Evolutionary conservation across 352 stramenopile genomes (phyloP).

Genomic region (Elongisporangium undulatum): DNA sequence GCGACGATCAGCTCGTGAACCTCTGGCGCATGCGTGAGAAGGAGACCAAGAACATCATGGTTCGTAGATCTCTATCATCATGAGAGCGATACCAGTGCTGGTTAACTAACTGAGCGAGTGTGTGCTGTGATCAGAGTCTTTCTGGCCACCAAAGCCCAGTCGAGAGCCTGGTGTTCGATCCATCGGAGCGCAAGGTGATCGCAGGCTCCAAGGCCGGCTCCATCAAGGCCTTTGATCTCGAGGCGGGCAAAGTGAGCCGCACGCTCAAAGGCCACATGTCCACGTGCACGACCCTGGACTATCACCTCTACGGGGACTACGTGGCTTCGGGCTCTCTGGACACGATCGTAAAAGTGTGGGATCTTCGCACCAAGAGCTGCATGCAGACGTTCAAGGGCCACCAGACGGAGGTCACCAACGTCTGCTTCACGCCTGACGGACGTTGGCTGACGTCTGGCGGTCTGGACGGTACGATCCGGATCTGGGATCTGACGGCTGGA

Average conservation of each 20-base stretch:
- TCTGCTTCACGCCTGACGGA: slow-evolving; percentile 77
- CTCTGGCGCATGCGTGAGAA: slow-evolving; percentile 84
- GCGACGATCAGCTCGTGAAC: slow-evolving; percentile 79
- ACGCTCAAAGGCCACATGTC: slow-evolving; percentile 85
- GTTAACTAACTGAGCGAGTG: not conserved
- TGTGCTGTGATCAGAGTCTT: slow-evolving; percentile 40
- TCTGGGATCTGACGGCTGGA: slow-evolving; percentile 81
- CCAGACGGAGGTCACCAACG: slow-evolving; percentile 64
- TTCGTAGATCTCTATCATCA: slow-evolving; percentile 8
- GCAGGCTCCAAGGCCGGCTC: slow-evolving; percentile 74
- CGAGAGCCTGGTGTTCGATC: slow-evolving; percentile 80
- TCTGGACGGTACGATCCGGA: slow-evolving; percentile 70
- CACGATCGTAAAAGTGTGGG: slow-evolving; percentile 86
- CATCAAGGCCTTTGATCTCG: slow-evolving; percentile 83
- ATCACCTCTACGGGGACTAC: slow-evolving; percentile 85
- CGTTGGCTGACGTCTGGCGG: slow-evolving; percentile 80
- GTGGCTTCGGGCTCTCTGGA: slow-evolving; percentile 77
- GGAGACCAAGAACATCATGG: slow-evolving; percentile 88
- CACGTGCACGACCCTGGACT: slow-evolving; percentile 74
- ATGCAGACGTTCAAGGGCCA: slow-evolving; percentile 88
- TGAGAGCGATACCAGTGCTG: not conserved
- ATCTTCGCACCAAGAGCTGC: slow-evolving; percentile 79
- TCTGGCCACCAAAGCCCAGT: slow-evolving; percentile 70
- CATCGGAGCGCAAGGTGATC: slow-evolving; percentile 68
- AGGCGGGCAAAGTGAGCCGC: slow-evolving; percentile 70